These are phyloP conservation scores for Brassica cretica DNA, from an alignment of 345 rosid species.

Conservation along the genomic window DNA sequence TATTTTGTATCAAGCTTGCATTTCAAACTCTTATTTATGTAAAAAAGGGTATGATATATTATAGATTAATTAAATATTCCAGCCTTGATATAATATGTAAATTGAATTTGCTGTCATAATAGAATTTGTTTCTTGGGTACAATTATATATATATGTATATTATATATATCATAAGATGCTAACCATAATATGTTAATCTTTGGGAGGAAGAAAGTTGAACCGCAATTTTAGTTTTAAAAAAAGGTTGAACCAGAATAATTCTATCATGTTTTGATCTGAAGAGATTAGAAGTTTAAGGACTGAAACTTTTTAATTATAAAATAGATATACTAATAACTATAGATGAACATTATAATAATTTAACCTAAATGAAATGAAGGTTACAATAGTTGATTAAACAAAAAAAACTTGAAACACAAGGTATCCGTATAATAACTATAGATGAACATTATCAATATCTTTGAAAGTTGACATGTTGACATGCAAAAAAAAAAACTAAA, in stretches of 20 bases:
- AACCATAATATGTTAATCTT: no score
- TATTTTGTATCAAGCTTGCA: neutral
- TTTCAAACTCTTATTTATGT: neutral
- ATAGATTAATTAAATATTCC: neutral
- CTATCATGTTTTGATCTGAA: neutral
- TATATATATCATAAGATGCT: no score
- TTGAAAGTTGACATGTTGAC: no score
- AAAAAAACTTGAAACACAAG: neutral
- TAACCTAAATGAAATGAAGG: neutral
- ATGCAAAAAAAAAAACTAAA: neutral
- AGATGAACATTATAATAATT: neutral
- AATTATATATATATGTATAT: neutral
- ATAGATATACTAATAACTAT: neutral
- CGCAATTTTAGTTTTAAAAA: no score
- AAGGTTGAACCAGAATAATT: neutral
- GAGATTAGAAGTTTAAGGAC: neutral
- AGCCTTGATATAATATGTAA: neutral
- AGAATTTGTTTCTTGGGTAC: neutral
- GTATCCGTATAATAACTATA: no score
- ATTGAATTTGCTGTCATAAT: neutral
- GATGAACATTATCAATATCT: no score
- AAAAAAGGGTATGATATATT: neutral
- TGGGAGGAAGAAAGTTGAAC: neutral
- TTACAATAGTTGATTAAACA: neutral
- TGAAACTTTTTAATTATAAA: neutral